Evolutionary conservation across 768 basidiomycete species (phyloP).

Genomic region (Naganishia onofrii): DNA sequence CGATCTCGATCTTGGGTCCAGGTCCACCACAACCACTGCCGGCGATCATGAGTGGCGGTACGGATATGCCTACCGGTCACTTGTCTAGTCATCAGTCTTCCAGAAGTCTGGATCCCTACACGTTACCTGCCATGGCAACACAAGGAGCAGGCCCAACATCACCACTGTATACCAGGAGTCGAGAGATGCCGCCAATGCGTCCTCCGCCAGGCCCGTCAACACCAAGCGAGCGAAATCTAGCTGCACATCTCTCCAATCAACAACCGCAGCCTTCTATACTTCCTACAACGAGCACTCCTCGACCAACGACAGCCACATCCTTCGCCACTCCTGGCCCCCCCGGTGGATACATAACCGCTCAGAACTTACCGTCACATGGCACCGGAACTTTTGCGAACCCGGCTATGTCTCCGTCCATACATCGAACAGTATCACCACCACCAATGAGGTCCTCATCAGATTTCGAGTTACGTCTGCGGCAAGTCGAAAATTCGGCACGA

Average conservation of each 20-base stretch:
- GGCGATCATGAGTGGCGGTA: constrained; percentile 24
- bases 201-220: neutral
- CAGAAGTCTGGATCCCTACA: constrained; percentile 27
- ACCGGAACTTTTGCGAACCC: neutral
- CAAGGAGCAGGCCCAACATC: constrained; percentile 7
- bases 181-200: constrained; percentile 10
- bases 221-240: neutral
- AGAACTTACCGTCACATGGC: constrained; percentile 5
- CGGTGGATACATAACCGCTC: neutral
- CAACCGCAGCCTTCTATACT: neutral
- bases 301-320: constrained; percentile 1
- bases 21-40: constrained; percentile 31
- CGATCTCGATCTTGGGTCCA: constrained; percentile 26
- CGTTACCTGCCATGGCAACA: constrained; percentile 2
- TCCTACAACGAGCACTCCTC: neutral
- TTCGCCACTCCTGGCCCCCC: neutral
- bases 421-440: constrained; percentile 4
- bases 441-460: neutral
- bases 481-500: constrained; percentile 13
- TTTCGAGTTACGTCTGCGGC: constrained; percentile 23
- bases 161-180: neutral
- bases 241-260: neutral
- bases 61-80: constrained; percentile 19
- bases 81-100: constrained; percentile 14
- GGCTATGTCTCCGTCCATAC: neutral